phyloP scores from a whole-genome alignment of 495 filamentous ascomycete genomes.

The Annulohypoxylon stygium region DNA sequence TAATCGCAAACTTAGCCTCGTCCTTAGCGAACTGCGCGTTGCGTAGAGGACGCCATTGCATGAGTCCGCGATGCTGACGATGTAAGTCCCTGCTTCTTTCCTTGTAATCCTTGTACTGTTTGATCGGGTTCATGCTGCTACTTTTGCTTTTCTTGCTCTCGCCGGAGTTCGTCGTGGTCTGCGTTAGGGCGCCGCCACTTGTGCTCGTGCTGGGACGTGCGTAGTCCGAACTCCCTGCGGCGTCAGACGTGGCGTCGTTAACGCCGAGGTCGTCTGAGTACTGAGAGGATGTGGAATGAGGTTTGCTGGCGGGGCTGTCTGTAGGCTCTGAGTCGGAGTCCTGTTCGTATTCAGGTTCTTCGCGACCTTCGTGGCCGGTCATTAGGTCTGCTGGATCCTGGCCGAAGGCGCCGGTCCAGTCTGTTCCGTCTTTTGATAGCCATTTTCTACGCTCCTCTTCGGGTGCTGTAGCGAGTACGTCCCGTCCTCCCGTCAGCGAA shows the following conservation, averaged over 20 bases:
- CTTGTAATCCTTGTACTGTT: conserved; percentile 67
- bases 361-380: conserved; percentile 59
- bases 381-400: conserved; percentile 66
- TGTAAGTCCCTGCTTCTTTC: conserved; percentile 67
- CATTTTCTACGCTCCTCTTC: conserved; percentile 80
- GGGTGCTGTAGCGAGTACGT: conserved; percentile 78
- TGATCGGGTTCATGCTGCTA: conserved; percentile 57
- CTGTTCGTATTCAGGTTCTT: conserved; percentile 58
- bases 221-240: conserved; percentile 20
- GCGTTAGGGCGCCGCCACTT: conserved; percentile 17
- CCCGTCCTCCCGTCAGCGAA: conserved; percentile 79
- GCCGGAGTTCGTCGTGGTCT: conserved; percentile 18
- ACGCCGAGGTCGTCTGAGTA: conserved; percentile 58
- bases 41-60: conserved; percentile 82
- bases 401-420: conserved; percentile 90
- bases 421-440: conserved; percentile 81
- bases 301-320: conserved; percentile 56
- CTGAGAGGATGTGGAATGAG: not conserved
- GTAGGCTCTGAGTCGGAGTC: conserved; percentile 61
- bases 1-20: conserved; percentile 71
- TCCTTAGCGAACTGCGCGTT: conserved; percentile 79
- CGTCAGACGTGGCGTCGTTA: conserved; percentile 53
- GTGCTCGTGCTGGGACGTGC: conserved; percentile 35
- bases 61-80: conserved; percentile 76
- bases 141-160: conserved; percentile 34